A percentile compares a stretch with the other conserved stretches of the same genome.
These are phyloP conservation scores for Volvox reticuliferus DNA, from an alignment of 139 green algal species.

Conservation along the genomic window DNA sequence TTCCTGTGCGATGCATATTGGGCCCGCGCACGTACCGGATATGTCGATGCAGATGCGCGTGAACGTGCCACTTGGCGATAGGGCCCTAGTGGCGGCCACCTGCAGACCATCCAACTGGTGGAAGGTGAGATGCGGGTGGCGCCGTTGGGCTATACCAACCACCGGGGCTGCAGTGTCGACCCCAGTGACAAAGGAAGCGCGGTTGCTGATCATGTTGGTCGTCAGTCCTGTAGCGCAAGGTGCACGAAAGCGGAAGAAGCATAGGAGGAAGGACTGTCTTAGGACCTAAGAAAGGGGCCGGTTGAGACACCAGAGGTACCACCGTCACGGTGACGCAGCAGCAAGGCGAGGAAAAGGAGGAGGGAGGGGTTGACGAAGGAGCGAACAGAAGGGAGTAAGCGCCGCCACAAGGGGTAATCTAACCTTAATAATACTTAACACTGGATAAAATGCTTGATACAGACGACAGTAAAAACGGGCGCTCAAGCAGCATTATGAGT, in stretches of 20 bases:
- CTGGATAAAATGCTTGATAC: no score
- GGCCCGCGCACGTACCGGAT: background rate
- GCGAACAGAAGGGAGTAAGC: no score
- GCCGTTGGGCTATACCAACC: conserved; percentile 8
- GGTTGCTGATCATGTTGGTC: conserved; percentile 51
- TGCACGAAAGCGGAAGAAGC: background rate
- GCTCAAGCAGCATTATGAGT: no score
- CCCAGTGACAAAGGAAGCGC: conserved; percentile 24
- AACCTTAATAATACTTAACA: no score
- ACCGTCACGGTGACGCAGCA: no score
- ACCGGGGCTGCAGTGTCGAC: conserved; percentile 23
- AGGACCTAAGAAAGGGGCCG: no score
- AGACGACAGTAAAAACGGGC: no score
- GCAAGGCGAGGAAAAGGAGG: no score
- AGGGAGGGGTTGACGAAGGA: no score
- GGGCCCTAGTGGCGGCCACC: background rate
- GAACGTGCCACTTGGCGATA: background rate
- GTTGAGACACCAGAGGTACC: no score
- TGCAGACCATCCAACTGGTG: conserved; percentile 21
- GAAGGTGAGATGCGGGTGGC: conserved; percentile 41
- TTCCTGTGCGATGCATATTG: no score
- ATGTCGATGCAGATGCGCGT: conserved; percentile 29
- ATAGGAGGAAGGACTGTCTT: background rate
- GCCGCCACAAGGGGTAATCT: no score
- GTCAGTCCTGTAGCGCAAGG: conserved; percentile 20